Base-by-base conservation (phyloP, 2,329 filamentous ascomycete species). In the Fusarium sp. region DNA sequence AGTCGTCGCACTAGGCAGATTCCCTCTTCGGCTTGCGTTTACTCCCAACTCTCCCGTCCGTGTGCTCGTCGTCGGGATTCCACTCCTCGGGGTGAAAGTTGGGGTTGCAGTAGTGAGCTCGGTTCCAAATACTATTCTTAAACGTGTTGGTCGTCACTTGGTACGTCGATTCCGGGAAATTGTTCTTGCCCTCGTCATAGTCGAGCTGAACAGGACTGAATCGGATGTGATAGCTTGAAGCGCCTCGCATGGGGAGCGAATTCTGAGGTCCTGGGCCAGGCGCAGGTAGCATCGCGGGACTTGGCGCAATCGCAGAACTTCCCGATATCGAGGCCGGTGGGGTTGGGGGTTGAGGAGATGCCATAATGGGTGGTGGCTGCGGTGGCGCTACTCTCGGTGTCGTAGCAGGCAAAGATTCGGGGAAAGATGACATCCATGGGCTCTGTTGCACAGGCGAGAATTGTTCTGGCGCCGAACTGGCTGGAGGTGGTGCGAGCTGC, bases 111-210 rank as follows among this genome's bases (percentile, higher is more conserved):
- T 89, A 92, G 77, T 93, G 91, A 2, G 90, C 90, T 52, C 87
- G 87, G 75, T 92, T 92, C 81, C 89, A 91, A 61, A 92, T 88
- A 59, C 88, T 90, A 73, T 92, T 91, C 76, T 90, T 90, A 77
- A 92, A 92, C 3, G 88, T 89, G 57, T 84, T 87, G 5, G 88
- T 91, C 60, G 85, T 85, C 6, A 83, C 80, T 19, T 83, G 80
- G 58, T 87, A 86, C 8, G 83, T 81, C n/a, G 86, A 85, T 64
- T 88, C 87, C 3, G 78, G 77, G n/a, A 82, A 81, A 49, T 78
- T 80, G 64, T 80, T 83, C 59, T 85, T 86, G 28, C 82, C 81
- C 64, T 86, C 88, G 64, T 87, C 87, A 78, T 87, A 89, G 65
- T 87, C 81, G 40, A 81, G 74, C 60, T 83, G 82, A 49, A 83